Evolutionary conservation across 331 rosid genomes (phyloP), one percentile per base, ranked within the genome.

Genomic region (Phaseolus coccineus): DNA sequence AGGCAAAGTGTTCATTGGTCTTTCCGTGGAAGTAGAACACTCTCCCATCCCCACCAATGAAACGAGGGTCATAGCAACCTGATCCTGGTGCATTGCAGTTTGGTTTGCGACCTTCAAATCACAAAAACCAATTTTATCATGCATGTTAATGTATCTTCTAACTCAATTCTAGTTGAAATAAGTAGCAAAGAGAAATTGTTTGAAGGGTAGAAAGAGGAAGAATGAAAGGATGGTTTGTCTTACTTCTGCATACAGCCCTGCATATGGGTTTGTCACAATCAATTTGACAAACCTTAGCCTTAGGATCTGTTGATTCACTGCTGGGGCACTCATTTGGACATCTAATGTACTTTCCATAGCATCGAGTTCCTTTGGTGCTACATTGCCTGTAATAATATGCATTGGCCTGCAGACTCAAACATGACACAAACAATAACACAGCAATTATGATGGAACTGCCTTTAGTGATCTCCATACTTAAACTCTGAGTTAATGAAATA

Each of bases 11-110:
- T 81, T 88, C 82, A 48, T 85, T 81, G 67, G 71, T 81, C 81
- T 76, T 77, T 81, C 89, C 92, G 15, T 86, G 92, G 84, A 86
- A 86, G 83, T 88, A 88, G 85, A 88, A 88, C 13, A 88, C 90
- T 35, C 86, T 65, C 15, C 90, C 92, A 31, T 89, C 92, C 46
- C 87, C 90, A 8, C 92, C 90, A 9, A 89, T 84, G 87, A 89
- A 87, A 35, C 86, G 81, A 0, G 93, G 93, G 70, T 87, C 90
- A 56, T 77, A 75, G 73, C 90, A 85, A 27, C 88, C 88, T 58
- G 90, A 84, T 65, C 91, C 91, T 5, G 87, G 93, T 48, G 88
- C 80, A 59, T 85, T 82, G 79, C 91, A 87, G 79, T 87, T 90
- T 57, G 91, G 87, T 59, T 87, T 90, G 7, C 81, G 85, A 27